Conservation (phyloP, 768 basidiomycete species). For the Lentinus tigrinus region DNA sequence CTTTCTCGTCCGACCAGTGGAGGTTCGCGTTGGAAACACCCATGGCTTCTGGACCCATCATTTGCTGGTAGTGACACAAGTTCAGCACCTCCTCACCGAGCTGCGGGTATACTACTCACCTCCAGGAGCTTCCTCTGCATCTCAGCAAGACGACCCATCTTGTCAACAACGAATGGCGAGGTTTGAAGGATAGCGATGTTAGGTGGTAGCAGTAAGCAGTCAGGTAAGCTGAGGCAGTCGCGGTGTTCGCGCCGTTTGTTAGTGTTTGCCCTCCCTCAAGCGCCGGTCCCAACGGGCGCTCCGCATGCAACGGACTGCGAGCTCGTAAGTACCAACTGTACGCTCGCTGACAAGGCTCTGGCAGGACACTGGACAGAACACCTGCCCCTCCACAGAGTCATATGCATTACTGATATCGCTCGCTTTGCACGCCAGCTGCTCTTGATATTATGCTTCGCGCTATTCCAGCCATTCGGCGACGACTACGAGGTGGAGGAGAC, state of each 20-base stretch:
- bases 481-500: conserved; percentile 8
- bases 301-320: too few species aligned
- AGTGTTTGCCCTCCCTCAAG: too few species aligned
- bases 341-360: too few species aligned
- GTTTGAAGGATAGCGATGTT: too few species aligned
- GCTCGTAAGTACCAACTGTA: too few species aligned
- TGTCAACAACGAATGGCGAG: conserved; percentile 20
- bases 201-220: too few species aligned
- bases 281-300: too few species aligned
- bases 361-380: too few species aligned
- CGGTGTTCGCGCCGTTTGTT: too few species aligned
- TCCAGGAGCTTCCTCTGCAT: conserved; percentile 93
- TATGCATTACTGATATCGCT: neutral
- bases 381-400: too few species aligned
- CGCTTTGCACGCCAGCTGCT: neutral
- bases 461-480: neutral
- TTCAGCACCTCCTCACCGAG: conserved; percentile 29
- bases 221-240: too few species aligned
- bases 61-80: conserved; percentile 64
- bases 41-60: conserved; percentile 99
- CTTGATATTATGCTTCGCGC: neutral
- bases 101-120: conserved; percentile 31
- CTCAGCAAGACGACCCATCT: conserved; percentile 93
- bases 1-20: conserved; percentile 94
- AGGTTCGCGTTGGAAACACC: conserved; percentile 91